Conservation (phyloP, 768 basidiomycete genomes). For the Tulasnella sp. region DNA sequence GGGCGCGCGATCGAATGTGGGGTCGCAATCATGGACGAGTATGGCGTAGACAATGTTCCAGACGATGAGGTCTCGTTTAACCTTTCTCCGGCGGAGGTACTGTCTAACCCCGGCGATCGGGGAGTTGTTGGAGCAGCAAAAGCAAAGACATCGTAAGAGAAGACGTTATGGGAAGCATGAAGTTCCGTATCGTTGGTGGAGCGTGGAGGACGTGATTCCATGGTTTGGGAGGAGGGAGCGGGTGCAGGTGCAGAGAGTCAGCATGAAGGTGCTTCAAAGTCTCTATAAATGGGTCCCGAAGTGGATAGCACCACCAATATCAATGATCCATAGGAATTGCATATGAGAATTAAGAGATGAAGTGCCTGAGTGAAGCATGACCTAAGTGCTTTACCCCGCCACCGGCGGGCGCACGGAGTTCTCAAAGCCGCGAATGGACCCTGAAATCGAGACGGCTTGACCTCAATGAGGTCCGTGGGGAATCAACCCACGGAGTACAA, state of each 20-base stretch:
- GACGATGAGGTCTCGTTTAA: neutral
- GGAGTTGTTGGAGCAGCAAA: neutral
- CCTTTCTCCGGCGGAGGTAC: neutral
- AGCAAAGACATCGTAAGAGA: neutral
- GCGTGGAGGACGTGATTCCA: neutral
- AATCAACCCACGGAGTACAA: too few species aligned
- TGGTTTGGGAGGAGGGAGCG: neutral
- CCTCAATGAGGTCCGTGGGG: too few species aligned
- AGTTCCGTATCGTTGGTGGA: neutral
- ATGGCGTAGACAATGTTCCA: neutral
- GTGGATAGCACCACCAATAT: too few species aligned
- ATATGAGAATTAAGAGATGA: neutral
- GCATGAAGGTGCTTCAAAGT: neutral
- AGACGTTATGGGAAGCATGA: neutral
- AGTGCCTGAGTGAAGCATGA: neutral
- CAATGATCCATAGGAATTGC: neutral
- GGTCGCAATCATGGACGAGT: neutral
- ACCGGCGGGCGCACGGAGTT: too few species aligned
- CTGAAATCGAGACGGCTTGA: too few species aligned
- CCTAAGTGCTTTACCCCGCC: too few species aligned
- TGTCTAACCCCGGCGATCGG: neutral
- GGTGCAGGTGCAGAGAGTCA: neutral
- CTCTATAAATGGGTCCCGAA: neutral
- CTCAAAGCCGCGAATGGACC: too few species aligned
- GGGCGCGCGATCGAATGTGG: neutral